Conservation (phyloP, 2,329 filamentous ascomycete species). For the Arthrobotrys iridis region DNA sequence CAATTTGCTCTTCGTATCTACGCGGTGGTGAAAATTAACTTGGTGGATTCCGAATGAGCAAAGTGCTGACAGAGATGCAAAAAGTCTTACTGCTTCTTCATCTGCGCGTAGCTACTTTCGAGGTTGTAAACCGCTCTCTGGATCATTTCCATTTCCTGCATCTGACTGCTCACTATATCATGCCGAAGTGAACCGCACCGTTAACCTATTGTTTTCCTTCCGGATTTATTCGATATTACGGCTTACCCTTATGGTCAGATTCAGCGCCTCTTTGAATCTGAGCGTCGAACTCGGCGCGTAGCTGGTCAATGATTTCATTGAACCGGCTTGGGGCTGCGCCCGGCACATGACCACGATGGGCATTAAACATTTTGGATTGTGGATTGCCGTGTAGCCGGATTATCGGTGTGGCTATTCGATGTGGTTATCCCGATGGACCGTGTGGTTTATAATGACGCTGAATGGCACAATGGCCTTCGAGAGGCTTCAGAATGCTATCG, state of each 20-base stretch:
- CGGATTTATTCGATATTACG: not conserved
- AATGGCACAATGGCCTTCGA: not conserved
- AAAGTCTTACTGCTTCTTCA: constrained; percentile 84
- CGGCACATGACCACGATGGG: constrained; percentile 82
- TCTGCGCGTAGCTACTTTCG: constrained; percentile 85
- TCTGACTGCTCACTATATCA: constrained; percentile 80
- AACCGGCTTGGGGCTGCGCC: constrained; percentile 74
- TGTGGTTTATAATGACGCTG: not conserved
- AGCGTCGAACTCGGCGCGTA: constrained; percentile 89
- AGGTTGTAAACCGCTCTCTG: constrained; percentile 91
- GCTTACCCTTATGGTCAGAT: constrained; percentile 93
- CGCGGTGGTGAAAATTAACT: not conserved
- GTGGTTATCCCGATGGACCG: not conserved
- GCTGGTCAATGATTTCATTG: constrained; percentile 89
- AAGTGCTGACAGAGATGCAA: not conserved
- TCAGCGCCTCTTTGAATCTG: constrained; percentile 83
- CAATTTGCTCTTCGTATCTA: constrained; percentile 94
- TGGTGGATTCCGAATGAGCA: constrained; percentile 7
- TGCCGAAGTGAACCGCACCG: constrained; percentile 56
- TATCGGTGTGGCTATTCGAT: not conserved
- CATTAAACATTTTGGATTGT: constrained; percentile 77
- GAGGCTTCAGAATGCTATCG: not conserved
- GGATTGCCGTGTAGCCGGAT: constrained; percentile 17
- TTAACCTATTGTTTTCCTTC: not conserved
- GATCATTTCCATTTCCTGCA: constrained; percentile 94